Conservation (phyloP, 1,284 basidiomycete species). For the Leucoagaricus sp. region DNA sequence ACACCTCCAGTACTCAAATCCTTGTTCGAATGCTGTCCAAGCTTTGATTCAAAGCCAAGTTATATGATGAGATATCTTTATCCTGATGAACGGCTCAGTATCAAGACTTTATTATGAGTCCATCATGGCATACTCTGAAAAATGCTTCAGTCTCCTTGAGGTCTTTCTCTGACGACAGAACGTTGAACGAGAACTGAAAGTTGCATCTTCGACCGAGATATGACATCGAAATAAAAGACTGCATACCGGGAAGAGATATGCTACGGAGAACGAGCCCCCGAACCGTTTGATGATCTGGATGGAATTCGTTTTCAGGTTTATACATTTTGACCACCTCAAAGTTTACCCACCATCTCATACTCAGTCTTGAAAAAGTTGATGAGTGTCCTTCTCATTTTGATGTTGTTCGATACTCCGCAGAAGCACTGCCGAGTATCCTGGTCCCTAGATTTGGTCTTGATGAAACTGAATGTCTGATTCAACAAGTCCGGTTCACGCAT, state of each 20-base stretch:
- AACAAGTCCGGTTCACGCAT: conserved; percentile 48
- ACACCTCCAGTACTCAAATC: conserved; percentile 60
- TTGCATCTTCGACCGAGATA: conserved; percentile 8
- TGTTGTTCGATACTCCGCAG: conserved; percentile 45
- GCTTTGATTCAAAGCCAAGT: conserved; percentile 63
- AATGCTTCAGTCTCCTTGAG: conserved; percentile 64
- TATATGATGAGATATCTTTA: conserved; percentile 67
- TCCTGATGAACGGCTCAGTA: too few relatives aligned
- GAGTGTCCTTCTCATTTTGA: conserved; percentile 41
- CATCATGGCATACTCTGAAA: conserved; percentile 53
- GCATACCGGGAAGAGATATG: conserved; percentile 51
- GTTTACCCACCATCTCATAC: conserved; percentile 57
- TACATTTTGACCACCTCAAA: conserved; percentile 1
- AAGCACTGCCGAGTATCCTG: conserved; percentile 68
- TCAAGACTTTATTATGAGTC: too few relatives aligned
- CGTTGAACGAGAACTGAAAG: conserved; percentile 55
- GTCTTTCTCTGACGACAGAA: conserved; percentile 76
- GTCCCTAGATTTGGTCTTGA: conserved; percentile 56
- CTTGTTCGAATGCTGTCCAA: conserved; percentile 66
- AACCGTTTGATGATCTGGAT: conserved; percentile 72
- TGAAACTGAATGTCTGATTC: conserved; percentile 60
- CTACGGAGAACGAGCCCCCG: conserved; percentile 65
- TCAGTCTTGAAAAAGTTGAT: conserved; percentile 48
- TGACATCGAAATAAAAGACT: conserved; percentile 1
- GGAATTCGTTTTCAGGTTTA: conserved; percentile 27